Conservation (phyloP, 2,329 filamentous ascomycete species). For the Aspergillus viridinutans region DNA sequence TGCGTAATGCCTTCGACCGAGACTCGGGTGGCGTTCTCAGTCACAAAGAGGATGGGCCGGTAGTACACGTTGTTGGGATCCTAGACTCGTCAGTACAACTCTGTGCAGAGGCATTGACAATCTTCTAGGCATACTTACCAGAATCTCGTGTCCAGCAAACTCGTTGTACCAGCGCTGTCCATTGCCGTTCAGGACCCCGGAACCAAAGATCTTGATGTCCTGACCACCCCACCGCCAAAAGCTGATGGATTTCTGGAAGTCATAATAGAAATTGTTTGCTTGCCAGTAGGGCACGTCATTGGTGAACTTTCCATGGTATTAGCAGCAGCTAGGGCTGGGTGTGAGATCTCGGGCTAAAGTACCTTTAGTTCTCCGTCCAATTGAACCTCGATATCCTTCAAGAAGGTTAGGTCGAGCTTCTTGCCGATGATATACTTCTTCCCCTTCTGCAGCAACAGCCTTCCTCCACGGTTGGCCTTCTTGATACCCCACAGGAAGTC, state of each 20-base stretch:
- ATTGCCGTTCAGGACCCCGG: constrained; percentile 55
- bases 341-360: background rate
- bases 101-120: background rate
- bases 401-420: constrained; percentile 54
- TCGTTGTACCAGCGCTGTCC: constrained; percentile 51
- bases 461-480: constrained; percentile 55
- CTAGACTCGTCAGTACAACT: constrained; percentile 15
- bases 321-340: background rate
- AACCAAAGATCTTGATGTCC: constrained; percentile 57
- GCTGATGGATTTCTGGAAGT: constrained; percentile 53
- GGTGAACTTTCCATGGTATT: constrained; percentile 35
- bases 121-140: constrained; percentile 16
- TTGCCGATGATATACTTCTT: constrained; percentile 55
- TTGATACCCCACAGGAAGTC: constrained; percentile 54
- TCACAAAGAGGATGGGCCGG: constrained; percentile 58
- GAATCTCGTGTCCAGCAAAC: constrained; percentile 40
- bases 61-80: constrained; percentile 54
- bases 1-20: constrained; percentile 56
- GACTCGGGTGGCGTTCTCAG: constrained; percentile 57
- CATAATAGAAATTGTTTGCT: constrained; percentile 48
- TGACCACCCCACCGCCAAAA: constrained; percentile 63
- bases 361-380: constrained; percentile 55
- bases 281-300: constrained; percentile 48
- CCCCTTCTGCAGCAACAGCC: constrained; percentile 50
- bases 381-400: constrained; percentile 54